phyloP scores from a whole-genome alignment of 768 basidiomycete species.

The Mycena amicta region DNA sequence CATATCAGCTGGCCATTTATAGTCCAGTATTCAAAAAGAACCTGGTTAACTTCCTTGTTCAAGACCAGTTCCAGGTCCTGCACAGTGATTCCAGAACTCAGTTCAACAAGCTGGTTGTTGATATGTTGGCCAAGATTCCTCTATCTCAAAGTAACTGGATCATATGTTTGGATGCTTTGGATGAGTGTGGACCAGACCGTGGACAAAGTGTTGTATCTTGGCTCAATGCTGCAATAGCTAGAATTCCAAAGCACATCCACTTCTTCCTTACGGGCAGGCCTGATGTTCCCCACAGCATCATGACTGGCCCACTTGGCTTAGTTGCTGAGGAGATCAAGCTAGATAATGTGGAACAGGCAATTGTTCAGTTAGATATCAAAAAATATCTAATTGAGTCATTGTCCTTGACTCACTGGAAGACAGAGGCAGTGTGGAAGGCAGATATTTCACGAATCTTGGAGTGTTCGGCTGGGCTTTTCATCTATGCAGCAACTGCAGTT shows the following conservation, averaged over 20 bases:
- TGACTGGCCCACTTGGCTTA: neutral
- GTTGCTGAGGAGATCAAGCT: neutral
- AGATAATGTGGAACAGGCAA: neutral
- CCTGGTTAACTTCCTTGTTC: neutral
- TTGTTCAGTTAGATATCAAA: neutral
- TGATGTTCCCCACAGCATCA: neutral
- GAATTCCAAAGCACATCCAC: neutral
- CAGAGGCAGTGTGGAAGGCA: neutral
- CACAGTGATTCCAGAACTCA: neutral
- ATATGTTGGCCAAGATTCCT: neutral
- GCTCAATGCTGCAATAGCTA: neutral
- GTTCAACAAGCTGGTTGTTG: conserved; percentile 7
- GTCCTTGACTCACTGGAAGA: neutral
- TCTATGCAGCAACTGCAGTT: neutral
- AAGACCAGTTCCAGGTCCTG: neutral
- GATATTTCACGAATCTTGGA: neutral
- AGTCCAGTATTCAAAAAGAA: neutral
- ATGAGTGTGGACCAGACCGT: conserved; percentile 7
- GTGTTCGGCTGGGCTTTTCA: neutral
- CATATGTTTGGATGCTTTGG: conserved; percentile 2
- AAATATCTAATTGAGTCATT: neutral
- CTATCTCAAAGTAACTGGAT: neutral
- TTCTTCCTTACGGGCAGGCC: conserved; percentile 10
- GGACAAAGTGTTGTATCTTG: conserved; percentile 2
- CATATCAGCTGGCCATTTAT: conserved; percentile 3